Evolutionary conservation across 768 basidiomycete species (phyloP), one percentile per base, ranked within the genome.

Genomic region (Calvatia gigantea): DNA sequence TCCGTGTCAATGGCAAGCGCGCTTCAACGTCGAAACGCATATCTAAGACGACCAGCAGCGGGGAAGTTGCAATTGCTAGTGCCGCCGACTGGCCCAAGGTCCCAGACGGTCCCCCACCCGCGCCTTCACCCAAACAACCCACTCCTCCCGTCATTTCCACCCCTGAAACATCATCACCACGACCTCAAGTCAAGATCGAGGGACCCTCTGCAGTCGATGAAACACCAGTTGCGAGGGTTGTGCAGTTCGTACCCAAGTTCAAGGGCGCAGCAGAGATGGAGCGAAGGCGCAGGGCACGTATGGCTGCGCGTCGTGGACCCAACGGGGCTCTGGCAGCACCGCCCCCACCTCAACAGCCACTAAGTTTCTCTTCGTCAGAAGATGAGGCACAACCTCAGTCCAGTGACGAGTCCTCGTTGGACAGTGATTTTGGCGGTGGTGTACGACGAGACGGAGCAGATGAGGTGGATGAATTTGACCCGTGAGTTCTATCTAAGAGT

Each of bases 211-310:
- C 68, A 8, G 65, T 69, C 3, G 77, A 75, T 45, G 77, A 78
- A 49, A 69, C 67, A 0, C 81, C 76, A 17, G 79, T 78, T 3
- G 61, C 76, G 11, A 85, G 81, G 58, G 78, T 72, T 11, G 70
- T 78, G 4, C 82, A 78, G 51, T 91, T 91, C 61, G 75, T 88
- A 23, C 91, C 91, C 15, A 86, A 81, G 48, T 92, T 93, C 72
- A 88, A 84, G 60, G 85, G 88, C 6, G 86, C 87, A 0, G 90
- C 83, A n/a, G 89, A 94, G 67, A 92, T 92, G 90, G 91, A 91
- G 59, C 82, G 79, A 3, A 75, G 90, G 14, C 71, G 91, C 23
- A 77, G 78, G 53, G 68, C 78, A 37, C 78, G 91, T 11, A 81
- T 93, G 74, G 81, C 80, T 37, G 85, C 86, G 4, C 80, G 87